Evolutionary conservation across 2,329 filamentous ascomycete genomes (phyloP), one percentile per base, ranked within the genome.

Genomic region (Venturia nashicola): DNA sequence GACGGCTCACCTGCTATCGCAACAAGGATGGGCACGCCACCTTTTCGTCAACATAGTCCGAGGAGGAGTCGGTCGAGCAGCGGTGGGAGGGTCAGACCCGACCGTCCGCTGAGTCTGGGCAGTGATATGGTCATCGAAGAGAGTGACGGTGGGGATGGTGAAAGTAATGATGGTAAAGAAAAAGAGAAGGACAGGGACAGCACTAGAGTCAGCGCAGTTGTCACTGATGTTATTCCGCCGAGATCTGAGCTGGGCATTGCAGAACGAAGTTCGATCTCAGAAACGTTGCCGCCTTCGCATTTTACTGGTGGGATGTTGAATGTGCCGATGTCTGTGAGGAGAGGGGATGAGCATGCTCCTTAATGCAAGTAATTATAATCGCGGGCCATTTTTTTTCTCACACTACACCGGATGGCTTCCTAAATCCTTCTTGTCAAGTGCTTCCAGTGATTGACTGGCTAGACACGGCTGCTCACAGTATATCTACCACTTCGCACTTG

Each of bases 1-100:
- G 74, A 75, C 16, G 70, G 70, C 20, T 72, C 76, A 64, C 72
- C 75, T 1, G 71, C 68, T n/a, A 59, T 65, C 7, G 64, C 40
- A 20, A 42, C 23, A 8, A 46, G 59, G 40, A 32, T 43, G 39
- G 27, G 57, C 18, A 54, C 61, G 2, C 61, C 48, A 14, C 61
- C 61, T 14, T 42, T 63, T 14, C 36, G 43, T 11, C 36, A 44
- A 43, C 18, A 40, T 27, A 46, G 61, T 27, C 36, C 43, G 14
- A 46, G 46, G 48, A 36, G 60, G 23, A 46, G 60, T 20, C 39
- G 40, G 5, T 40, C 43, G 7, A 51, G 42, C 27, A 36, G 32
- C 20, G 51, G 46, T 32, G 36, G 34, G 39, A 27, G 46, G 11
- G 36, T 32, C 8, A 20, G 36, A 57, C 32, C 23, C 4, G 36